Base-by-base conservation (phyloP, 768 basidiomycete species). In the Pilatotrama ljubarskyi region DNA sequence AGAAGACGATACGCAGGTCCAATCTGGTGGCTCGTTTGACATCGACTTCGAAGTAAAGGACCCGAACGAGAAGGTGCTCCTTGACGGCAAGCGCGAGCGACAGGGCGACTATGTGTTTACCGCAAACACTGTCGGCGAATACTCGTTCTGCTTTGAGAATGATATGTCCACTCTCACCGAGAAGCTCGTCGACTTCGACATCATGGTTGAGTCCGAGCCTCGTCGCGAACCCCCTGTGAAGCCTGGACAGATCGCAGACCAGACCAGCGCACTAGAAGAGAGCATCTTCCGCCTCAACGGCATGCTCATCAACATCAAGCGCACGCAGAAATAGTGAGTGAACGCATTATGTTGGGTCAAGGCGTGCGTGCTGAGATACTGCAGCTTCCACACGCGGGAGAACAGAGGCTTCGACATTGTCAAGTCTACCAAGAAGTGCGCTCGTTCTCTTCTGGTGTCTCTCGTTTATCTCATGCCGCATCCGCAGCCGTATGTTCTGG, bases 181-280 rank as follows among this genome's bases (percentile, higher is more conserved):
- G 76, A 98, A 98, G 74, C 83, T 98, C 47, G 83, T 99, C 68
- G 92, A 94, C 76, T 91, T 94, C 71, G 90, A 93, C 74, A 98
- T 99, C 75, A 95, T 98, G 94, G 93, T 94, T 47, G 97, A 99
- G 81, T 94, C 90, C 61, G 96, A 98, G 71, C 97, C 97, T 1
- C 80, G 97, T 51, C 80, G 93, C 51, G 88, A 94, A 68, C 82
- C 94, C 2, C 91, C 95, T 2, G 92, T 90, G 9, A 95, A 94
- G 72, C 84, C 90, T 4, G 88, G 88, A 14, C 91, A 93, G 73
- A 85, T 99, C 37, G 78, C 89, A 13, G 95, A 98, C 61, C 97
- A 98, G 66, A 98, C 97, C 24, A 91, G 84, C 53, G 86, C 90
- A 10, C 77, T 99, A 56, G 96, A 98, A 75, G 97, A 99, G 79